Base-by-base conservation (phyloP, 2,329 filamentous ascomycete genomes). In the Trichoderma hamatum region DNA sequence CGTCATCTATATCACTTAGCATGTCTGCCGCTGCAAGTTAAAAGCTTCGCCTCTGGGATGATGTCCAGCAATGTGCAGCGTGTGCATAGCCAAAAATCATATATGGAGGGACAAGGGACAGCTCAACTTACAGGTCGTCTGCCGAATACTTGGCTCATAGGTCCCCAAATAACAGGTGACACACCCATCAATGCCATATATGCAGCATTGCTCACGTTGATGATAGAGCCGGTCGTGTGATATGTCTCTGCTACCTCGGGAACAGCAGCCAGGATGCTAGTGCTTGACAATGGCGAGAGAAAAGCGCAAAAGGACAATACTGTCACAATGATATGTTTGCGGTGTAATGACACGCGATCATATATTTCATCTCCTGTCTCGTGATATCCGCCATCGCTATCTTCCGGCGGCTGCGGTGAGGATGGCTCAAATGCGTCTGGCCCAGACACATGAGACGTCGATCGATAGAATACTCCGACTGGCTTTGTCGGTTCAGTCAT, bases 221-320 rank as follows among this genome's bases (percentile, higher is more conserved):
- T 89, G 68, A 93, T 85, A 11, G 86, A 86, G 5, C 89, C 90
- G 0, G 86, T 90, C 0, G 90, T 92, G 49, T 82, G 72, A 76
- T 87, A 93, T 9, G 87, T 88, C 4, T 76, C 77, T 1, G 91
- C 90, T 5, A 95, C 89, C 77, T 95, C 92, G 1, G 92, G 91
- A 1, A 91, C 87, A 2, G 91, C 92, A 1, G 91, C 85, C 14
- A 95, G 79, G 10, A 94, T 88, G 1, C 90, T 89, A 0, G 92
- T 94, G 49, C 89, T 92, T 14, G 89, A 91, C 28, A 93, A 86
- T 0, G 92, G 92, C 1, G 92, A 89, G 55, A 95, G 82, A 72
- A 95, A 93, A 30, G 90, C 88, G 79, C 91, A 93, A 75, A 90
- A 92, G 0, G 91, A 90, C 64, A 94, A 80, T 6, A 94, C 84